Evolutionary conservation across 2,329 filamentous ascomycete species (phyloP), one percentile per base, ranked within the genome.

Genomic region (Colletotrichum aenigma): DNA sequence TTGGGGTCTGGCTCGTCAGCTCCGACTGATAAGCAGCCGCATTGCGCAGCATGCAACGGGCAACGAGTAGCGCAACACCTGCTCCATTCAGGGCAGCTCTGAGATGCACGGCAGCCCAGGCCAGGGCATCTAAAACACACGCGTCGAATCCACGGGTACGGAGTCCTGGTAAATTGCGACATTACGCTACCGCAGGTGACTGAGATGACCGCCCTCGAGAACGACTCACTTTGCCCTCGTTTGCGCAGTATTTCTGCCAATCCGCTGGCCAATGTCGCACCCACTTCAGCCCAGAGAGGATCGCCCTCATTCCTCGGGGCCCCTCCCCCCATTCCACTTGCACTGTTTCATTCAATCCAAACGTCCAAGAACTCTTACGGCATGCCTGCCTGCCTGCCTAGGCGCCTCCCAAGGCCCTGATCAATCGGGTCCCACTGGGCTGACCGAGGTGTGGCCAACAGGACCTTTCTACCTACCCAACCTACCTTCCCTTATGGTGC

Each of bases 251-350:
- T 43, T 73, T 68, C 70, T 72, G 43, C 62, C 43, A 70, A 62
- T 52, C 67, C 52, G 21, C 21, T 24, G 61, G 55, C 56, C 55
- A 34, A 38, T 52, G 38, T 43, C 13, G 26, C 67, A 61, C 28
- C 73, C 73, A 75, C 73, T 75, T 75, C 73, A 73, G 73, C 70
- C 73, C 64, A 73, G 70, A 73, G 34, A 58, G 58, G 26, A 70
- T 43, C 43, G 38, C 60, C 60, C 64, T 58, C 73, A 73, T 75
- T 75, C 70, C 73, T 67, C 34, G 62, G 62, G 34, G 28, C 64
- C 52, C 64, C 64, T 61, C 64, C 43, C 69, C 73, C 38, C 70
- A 67, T 75, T 65, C 73, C 71, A 64, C 30, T 64, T 36, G 12
- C 69, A 73, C 56, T 68, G 70, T 68, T 75, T 75, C 56, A 61